Evolutionary conservation across 1,139 yeast species (phyloP), one percentile per base, ranked within the genome.

Genomic region (Scheffersomyces illinoinensis): DNA sequence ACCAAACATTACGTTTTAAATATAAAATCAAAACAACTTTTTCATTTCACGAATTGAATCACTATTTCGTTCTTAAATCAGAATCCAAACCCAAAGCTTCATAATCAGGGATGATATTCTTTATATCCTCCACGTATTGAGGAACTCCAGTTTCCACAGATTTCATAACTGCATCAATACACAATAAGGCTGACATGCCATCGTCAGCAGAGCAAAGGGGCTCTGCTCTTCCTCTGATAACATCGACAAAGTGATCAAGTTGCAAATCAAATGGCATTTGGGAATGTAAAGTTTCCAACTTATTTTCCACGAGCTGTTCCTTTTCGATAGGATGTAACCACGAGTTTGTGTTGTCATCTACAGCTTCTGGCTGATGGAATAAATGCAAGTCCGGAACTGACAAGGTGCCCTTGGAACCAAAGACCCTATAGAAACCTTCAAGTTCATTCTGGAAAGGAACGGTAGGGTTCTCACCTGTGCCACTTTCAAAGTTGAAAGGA

Each of bases 381-480:
- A 77, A 64, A 23, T 68, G 73, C 62, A 77, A 63, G 56, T 77
- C 82, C 4, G 82, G 82, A 0, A 77, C 67, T 1, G 79, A 75
- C 17, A 77, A 66, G 0, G 81, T 77, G 4, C 82, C 82, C 21
- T 69, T 63, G 5, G 77, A 66, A 0, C 82, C 82, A 63, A 76
- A 77, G 0, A 77, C 69, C 53, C 81, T 58, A 60, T 78, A 78
- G 57, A 76, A 71, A 2, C 82, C 82, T 55, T 69, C 68, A 7
- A 74, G 63, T 18, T 65, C 69, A 3, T 67, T 67, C 56, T 71
- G 70, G 47, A 64, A 63, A 0, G 82, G 82, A 46, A 78, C 67
- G 4, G 71, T 74, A 8, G 82, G 82, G 62, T 77, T 78, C 64
- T 78, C 82, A 1, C 82, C 82, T 0, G 82, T 77, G 1, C 80